Evolutionary conservation across 768 basidiomycete genomes (phyloP).

Genomic region (Austroboletus festivus): DNA sequence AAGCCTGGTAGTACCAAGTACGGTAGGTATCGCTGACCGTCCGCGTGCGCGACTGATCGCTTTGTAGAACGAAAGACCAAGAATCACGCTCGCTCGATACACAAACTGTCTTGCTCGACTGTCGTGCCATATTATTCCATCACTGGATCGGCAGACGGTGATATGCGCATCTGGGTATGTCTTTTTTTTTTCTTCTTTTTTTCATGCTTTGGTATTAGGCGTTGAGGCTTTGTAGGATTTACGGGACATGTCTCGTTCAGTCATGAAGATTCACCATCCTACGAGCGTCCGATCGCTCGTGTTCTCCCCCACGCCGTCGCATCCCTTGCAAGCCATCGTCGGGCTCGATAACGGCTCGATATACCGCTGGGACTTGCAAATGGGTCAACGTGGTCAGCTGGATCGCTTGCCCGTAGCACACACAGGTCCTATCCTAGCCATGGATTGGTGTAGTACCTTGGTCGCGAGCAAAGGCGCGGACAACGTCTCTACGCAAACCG

Average conservation of each 20-base stretch:
- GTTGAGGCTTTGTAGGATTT: constrained; percentile 50
- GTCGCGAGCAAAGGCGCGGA: constrained; percentile 16
- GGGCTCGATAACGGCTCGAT: constrained; percentile 71
- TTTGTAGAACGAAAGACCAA: constrained; percentile 59
- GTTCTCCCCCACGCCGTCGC: constrained; percentile 63
- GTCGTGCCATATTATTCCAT: constrained; percentile 69
- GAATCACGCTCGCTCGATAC: constrained; percentile 71
- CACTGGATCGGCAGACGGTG: constrained; percentile 78
- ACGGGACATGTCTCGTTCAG: constrained; percentile 64
- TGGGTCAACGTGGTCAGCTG: constrained; percentile 70
- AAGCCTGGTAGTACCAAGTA: constrained; percentile 65
- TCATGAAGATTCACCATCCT: constrained; percentile 70
- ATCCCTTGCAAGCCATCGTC: constrained; percentile 66
- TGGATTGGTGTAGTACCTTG: constrained; percentile 63
- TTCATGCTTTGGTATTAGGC: background rate
- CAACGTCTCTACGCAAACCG: constrained; percentile 9
- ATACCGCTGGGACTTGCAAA: constrained; percentile 76
- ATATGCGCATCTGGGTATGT: constrained; percentile 76
- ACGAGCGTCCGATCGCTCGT: constrained; percentile 64
- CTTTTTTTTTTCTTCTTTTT: background rate
- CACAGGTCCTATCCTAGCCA: constrained; percentile 61
- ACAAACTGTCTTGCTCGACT: constrained; percentile 65
- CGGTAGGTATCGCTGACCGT: constrained; percentile 42
- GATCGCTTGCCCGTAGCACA: constrained; percentile 76
- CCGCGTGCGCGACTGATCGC: constrained; percentile 11